Conservation (phyloP, 192 early-diverging fungal genomes). For the Entophlyctis luteolus region DNA sequence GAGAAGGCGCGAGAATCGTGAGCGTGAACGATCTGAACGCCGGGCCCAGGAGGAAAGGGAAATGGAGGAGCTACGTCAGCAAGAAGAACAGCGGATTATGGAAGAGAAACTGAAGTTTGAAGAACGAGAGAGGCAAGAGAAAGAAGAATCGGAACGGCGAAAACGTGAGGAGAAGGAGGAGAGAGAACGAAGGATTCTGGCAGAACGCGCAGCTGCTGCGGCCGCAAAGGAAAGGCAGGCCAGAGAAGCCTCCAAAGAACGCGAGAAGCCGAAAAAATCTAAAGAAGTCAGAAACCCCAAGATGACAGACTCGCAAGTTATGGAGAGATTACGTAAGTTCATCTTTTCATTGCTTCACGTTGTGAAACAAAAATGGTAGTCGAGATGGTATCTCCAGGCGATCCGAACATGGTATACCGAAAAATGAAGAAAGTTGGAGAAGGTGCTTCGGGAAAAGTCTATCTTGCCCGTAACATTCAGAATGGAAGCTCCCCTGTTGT, state of each 20-base stretch:
- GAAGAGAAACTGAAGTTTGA: too few relatives aligned
- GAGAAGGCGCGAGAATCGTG: too few relatives aligned
- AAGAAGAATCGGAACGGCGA: slow-evolving; percentile 1
- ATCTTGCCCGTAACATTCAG: slow-evolving; percentile 64
- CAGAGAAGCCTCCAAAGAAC: slow-evolving; percentile 20
- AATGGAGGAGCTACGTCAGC: too few relatives aligned
- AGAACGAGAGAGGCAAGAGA: neutral
- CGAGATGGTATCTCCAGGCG: slow-evolving; percentile 62
- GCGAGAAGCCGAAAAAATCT: slow-evolving; percentile 60
- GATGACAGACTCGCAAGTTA: slow-evolving; percentile 86
- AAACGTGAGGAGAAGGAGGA: slow-evolving; percentile 5
- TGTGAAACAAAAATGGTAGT: neutral
- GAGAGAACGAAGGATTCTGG: neutral
- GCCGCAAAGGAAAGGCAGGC: slow-evolving; percentile 19
- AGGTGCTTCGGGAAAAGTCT: slow-evolving; percentile 86
- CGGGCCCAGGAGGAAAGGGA: too few relatives aligned
- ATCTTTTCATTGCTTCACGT: neutral
- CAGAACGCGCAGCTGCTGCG: neutral
- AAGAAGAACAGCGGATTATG: too few relatives aligned
- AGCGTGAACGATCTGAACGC: too few relatives aligned
- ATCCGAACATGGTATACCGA: slow-evolving; percentile 75
- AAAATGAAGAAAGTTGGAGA: slow-evolving; percentile 81
- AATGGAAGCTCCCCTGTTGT: slow-evolving; percentile 65
- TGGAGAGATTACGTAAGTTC: slow-evolving; percentile 76
- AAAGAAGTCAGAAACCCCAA: slow-evolving; percentile 75